These are phyloP conservation scores for Polymyxa betae DNA, from an alignment of 208 protist species.

Conservation along the genomic window DNA sequence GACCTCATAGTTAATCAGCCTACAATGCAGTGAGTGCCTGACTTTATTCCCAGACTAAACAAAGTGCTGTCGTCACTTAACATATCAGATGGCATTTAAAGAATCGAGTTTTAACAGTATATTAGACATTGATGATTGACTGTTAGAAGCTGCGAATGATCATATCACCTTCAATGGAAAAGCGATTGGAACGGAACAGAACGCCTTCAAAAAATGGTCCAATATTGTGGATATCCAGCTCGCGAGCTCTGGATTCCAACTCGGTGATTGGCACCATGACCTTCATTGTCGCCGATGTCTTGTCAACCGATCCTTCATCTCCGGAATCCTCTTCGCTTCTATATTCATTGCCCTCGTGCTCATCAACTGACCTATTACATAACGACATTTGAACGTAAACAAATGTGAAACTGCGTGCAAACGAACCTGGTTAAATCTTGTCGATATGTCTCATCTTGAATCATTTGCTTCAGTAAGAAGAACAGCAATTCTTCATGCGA, in stretches of 20 bases:
- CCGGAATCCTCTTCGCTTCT: neutral
- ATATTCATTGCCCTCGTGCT: neutral
- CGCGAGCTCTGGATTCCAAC: constrained; percentile 37
- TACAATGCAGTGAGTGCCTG: too few relatives aligned
- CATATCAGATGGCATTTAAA: too few relatives aligned
- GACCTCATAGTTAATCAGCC: too few relatives aligned
- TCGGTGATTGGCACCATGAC: neutral
- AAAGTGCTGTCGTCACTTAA: too few relatives aligned
- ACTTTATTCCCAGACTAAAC: too few relatives aligned
- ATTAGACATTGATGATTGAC: too few relatives aligned
- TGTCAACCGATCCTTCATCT: neutral
- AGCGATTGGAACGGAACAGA: constrained; percentile 37
- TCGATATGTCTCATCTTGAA: constrained; percentile 46
- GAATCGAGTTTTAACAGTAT: too few relatives aligned
- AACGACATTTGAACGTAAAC: neutral
- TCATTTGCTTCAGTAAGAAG: constrained; percentile 51
- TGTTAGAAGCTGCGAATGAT: neutral
- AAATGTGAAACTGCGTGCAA: neutral
- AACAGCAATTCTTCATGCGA: constrained; percentile 56
- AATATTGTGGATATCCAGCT: constrained; percentile 16
- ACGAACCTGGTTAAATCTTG: neutral
- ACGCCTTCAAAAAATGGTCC: constrained; percentile 36
- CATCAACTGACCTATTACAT: neutral
- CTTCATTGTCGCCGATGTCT: neutral
- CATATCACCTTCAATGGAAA: neutral